Base-by-base conservation (phyloP, 228 moss, liverwort and hornwort species). In the Sphagnum magellanicum region DNA sequence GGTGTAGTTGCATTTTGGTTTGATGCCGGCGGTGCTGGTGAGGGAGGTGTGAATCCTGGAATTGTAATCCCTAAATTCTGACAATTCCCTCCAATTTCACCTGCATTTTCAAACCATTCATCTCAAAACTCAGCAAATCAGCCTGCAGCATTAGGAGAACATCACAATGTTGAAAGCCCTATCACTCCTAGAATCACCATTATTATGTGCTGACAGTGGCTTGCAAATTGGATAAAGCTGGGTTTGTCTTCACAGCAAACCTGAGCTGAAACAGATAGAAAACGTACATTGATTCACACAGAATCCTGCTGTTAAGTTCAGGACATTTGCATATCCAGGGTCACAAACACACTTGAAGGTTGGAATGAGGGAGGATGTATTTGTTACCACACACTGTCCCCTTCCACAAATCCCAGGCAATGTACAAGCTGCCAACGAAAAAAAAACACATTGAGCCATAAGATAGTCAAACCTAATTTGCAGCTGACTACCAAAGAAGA, bases 261-360 rank as follows among this genome's bases (percentile, higher is more conserved):
- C 32, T 32, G 32, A 32, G 32, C 32, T 32, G 32, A 3, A 32
- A 32, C 3, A 3, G 32, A 32, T 32, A 32, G 32, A 32, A 32
- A 32, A 32, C 32, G 0, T 70, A 86, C 86, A 86, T 0, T 80
- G 67, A 70, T 71, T 82, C 5, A 78, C 86, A 53, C 86, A 86
- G 6, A 73, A 80, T 4, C 83, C 86, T 4, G 77, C 76, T 4
- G 82, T 86, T 74, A 86, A 67, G 74, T 86, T 83, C 57, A 86
- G 78, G 67, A 86, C 74, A 70, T 86, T 86, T 0, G 86, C 80
- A 15, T 83, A 86, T 0, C 83, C 83, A 13, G 80, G 65, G 70
- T 86, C 73, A 17, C 86, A 86, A 48, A 59, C 68, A 67, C 86
- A 86, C 72, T 80, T 74, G 65, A 86, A 86, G 6, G 86, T 77